Percentiles rank a stretch among this genome's conserved stretches.
Conservation (phyloP, 305 asterid species). For the Fraxinus ornus region DNA sequence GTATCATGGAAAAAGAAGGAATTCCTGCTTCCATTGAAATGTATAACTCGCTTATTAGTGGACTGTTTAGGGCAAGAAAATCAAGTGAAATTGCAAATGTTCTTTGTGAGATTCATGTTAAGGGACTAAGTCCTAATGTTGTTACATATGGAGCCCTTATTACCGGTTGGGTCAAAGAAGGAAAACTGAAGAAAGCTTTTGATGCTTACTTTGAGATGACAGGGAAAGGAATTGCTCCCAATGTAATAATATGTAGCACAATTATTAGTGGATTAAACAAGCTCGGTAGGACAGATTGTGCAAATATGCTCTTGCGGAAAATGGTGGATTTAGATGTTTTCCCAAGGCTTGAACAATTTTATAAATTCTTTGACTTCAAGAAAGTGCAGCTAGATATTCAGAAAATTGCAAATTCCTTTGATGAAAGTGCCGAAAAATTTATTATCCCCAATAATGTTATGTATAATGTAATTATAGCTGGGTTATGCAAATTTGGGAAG, state of each 20-base stretch:
- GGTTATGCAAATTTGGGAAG: slow-evolving; percentile 71
- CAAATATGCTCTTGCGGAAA: slow-evolving; percentile 62
- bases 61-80: slow-evolving; percentile 60
- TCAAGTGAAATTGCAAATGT: slow-evolving; percentile 41
- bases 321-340: slow-evolving; percentile 51
- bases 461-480: slow-evolving; percentile 70
- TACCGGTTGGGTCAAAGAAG: slow-evolving; percentile 75
- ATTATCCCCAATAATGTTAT: slow-evolving; percentile 58
- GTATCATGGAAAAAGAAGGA: slow-evolving; percentile 50
- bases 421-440: slow-evolving; percentile 36
- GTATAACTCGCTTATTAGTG: slow-evolving; percentile 77
- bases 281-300: slow-evolving; percentile 59
- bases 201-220: slow-evolving; percentile 75
- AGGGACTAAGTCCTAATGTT: slow-evolving; percentile 53
- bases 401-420: slow-evolving; percentile 52
- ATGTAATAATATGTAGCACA: slow-evolving; percentile 59
- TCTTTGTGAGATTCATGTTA: slow-evolving; percentile 52
- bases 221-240: slow-evolving; percentile 61
- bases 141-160: slow-evolving; percentile 83
- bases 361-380: slow-evolving; percentile 37
- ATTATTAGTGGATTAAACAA: slow-evolving; percentile 70
- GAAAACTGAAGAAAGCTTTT: slow-evolving; percentile 65
- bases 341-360: slow-evolving; percentile 46
- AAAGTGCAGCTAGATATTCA: slow-evolving; percentile 36
- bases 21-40: slow-evolving; percentile 59